Evolutionary conservation across 495 filamentous ascomycete species (phyloP).

Genomic region (Pyrenopolyporus hunteri): DNA sequence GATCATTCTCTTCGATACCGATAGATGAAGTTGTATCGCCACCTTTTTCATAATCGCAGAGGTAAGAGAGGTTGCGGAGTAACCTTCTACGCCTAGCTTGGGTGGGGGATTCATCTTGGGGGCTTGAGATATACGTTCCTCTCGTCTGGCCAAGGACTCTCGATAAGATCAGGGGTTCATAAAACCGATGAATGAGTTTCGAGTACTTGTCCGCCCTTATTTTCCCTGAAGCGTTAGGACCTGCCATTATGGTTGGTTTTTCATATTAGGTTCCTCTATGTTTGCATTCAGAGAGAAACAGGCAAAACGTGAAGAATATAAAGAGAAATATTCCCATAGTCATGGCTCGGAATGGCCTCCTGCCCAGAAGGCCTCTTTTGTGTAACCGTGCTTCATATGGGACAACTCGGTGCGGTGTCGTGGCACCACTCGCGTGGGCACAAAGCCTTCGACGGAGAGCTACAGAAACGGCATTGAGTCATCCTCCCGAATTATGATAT

Average conservation of each 20-base stretch:
- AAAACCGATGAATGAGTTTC: constrained; percentile 40
- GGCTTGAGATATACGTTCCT: constrained; percentile 31
- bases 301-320: too few relatives aligned
- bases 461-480: too few relatives aligned
- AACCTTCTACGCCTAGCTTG: constrained; percentile 22
- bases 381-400: too few relatives aligned
- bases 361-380: too few relatives aligned
- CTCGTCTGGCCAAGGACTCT: constrained; percentile 39
- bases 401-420: too few relatives aligned
- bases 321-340: too few relatives aligned
- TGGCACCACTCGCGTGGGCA: too few relatives aligned
- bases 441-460: too few relatives aligned
- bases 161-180: constrained; percentile 44
- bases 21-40: constrained; percentile 43
- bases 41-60: constrained; percentile 46
- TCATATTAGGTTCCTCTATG: neutral
- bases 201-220: constrained; percentile 14
- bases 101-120: neutral
- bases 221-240: neutral
- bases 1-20: constrained; percentile 38
- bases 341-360: too few relatives aligned
- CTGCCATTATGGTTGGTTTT: neutral
- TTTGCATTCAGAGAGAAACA: too few relatives aligned
- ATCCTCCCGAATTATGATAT: too few relatives aligned
- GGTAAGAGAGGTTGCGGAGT: constrained; percentile 43